phyloP scores from a whole-genome alignment of 805 yeast genomes.

The Wickerhamiella sorbophila region DNA sequence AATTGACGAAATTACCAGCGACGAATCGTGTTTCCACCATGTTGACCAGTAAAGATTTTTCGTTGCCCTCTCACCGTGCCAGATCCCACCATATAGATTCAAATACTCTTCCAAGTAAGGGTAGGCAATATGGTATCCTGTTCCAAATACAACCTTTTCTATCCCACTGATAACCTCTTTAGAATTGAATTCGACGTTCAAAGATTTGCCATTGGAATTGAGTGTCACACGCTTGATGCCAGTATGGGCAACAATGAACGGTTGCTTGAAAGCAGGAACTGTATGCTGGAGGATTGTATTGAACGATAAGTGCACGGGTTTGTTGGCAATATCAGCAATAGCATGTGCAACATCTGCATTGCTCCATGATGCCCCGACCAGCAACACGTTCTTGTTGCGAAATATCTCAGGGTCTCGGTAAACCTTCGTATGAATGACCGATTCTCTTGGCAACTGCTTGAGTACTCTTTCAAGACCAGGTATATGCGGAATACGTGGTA shows the following conservation, averaged over 20 bases:
- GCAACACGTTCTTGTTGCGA: conserved; percentile 20
- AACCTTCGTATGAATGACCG: conserved; percentile 22
- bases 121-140: conserved; percentile 12
- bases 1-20: conserved; percentile 8
- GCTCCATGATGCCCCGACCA: conserved; percentile 22
- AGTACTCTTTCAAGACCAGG: conserved; percentile 17
- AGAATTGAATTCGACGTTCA: conserved; percentile 6
- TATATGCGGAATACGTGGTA: conserved; percentile 20
- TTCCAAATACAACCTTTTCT: conserved; percentile 12
- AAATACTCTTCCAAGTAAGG: conserved; percentile 11
- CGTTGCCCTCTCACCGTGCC: conserved; percentile 2
- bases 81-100: conserved; percentile 6
- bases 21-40: conserved; percentile 13
- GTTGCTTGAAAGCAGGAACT: conserved; percentile 11
- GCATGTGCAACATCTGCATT: conserved; percentile 16
- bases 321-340: conserved; percentile 14
- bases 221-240: conserved; percentile 1
- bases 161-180: conserved; percentile 4
- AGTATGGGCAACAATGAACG: conserved; percentile 12
- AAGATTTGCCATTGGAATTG: background rate
- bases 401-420: conserved; percentile 21
- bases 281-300: conserved; percentile 13
- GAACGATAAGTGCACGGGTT: conserved; percentile 14
- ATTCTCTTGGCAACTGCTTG: conserved; percentile 18
- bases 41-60: conserved; percentile 12